These are phyloP conservation scores for Heliosperma pusillum DNA, from an alignment of 148 eudicot genomes.

Conservation along the genomic window DNA sequence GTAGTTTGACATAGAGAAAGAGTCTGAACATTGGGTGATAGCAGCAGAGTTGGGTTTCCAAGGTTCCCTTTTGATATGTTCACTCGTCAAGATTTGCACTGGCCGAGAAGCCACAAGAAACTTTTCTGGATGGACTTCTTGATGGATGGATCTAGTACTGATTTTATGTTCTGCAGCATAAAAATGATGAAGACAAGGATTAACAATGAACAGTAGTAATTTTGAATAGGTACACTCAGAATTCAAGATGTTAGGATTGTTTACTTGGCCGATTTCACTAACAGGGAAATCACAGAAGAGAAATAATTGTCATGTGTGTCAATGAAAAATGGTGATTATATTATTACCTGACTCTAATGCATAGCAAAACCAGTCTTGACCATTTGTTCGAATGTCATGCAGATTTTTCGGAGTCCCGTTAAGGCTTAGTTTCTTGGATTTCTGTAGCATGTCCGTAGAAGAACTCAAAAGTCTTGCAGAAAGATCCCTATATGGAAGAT, in stretches of 20 bases:
- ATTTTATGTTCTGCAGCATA: conserved; percentile 45
- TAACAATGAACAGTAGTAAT: conserved; percentile 1
- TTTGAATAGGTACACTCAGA: background rate
- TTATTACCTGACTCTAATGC: conserved; percentile 55
- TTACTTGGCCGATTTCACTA: no score
- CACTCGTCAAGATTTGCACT: conserved; percentile 18
- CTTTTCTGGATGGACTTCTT: conserved; percentile 37
- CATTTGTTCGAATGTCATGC: conserved; percentile 35
- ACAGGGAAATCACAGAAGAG: background rate
- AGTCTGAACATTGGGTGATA: background rate
- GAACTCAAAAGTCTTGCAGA: conserved; percentile 33
- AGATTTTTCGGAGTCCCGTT: conserved; percentile 30
- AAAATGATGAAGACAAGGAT: conserved; percentile 16
- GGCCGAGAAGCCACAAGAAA: conserved; percentile 33
- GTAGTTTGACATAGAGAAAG: conserved; percentile 24
- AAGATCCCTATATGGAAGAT: conserved; percentile 29
- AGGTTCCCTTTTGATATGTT: conserved; percentile 18
- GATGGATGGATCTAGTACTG: conserved; percentile 32
- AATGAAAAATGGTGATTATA: background rate
- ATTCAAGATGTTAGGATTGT: no score
- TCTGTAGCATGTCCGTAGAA: conserved; percentile 33
- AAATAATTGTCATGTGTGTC: background rate
- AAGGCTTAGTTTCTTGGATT: conserved; percentile 27
- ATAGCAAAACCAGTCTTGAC: conserved; percentile 44
- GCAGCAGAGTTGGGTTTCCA: background rate